Evolutionary conservation across 83 land plant genomes (phyloP).

Genomic region (Isoetes engelmannii): DNA sequence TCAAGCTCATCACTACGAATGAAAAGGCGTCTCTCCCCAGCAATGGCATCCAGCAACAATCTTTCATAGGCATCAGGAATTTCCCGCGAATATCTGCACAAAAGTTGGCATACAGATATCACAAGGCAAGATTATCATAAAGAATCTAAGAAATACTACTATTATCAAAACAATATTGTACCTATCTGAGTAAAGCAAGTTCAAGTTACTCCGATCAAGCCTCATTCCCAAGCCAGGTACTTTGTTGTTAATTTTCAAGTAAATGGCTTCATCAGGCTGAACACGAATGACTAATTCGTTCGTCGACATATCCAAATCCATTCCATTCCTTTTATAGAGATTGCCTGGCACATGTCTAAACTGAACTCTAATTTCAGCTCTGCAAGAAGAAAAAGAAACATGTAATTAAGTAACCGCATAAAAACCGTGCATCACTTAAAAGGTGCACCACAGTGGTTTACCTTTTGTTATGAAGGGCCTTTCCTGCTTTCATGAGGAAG

Average conservation of each 20-base stretch:
- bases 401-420: too few relatives aligned
- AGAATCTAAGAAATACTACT: neutral
- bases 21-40: slow-evolving; percentile 68
- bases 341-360: slow-evolving; percentile 86
- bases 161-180: slow-evolving; percentile 5
- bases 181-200: slow-evolving; percentile 63
- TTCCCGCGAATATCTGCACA: slow-evolving; percentile 58
- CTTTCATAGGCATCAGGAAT: slow-evolving; percentile 83
- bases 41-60: slow-evolving; percentile 69
- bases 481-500: slow-evolving; percentile 84
- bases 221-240: slow-evolving; percentile 80
- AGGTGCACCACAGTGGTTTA: neutral
- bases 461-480: slow-evolving; percentile 60
- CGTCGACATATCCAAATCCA: slow-evolving; percentile 65
- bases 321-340: slow-evolving; percentile 51
- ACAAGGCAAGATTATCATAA: neutral
- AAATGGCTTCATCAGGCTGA: slow-evolving; percentile 85
- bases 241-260: slow-evolving; percentile 79
- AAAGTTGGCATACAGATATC: neutral
- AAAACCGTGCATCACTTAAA: too few relatives aligned
- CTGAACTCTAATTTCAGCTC: slow-evolving; percentile 78
- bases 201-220: slow-evolving; percentile 62
- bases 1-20: slow-evolving; percentile 71
- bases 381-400: slow-evolving; percentile 21
- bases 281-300: slow-evolving; percentile 77